These are phyloP conservation scores for Penicillium palitans DNA, from an alignment of 2,329 filamentous ascomycete genomes.

Conservation along the genomic window DNA sequence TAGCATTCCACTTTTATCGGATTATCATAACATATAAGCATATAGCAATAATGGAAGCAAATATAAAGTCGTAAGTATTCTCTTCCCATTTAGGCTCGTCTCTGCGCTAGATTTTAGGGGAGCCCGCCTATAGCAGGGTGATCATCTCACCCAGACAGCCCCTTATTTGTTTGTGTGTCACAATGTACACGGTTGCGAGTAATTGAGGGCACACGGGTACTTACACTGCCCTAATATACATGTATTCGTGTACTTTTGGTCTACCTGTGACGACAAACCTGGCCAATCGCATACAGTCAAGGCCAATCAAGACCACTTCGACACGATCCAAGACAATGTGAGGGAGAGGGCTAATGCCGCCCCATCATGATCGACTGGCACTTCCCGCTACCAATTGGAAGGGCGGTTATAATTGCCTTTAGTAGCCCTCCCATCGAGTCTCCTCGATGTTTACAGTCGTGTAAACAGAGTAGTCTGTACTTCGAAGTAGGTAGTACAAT, in stretches of 20 bases:
- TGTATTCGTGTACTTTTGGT: neutral
- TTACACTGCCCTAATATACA: neutral
- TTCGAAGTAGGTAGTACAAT: neutral
- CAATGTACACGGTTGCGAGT: slow-evolving; percentile 8
- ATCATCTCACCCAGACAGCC: neutral
- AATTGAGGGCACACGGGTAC: slow-evolving; percentile 1
- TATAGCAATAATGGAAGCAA: neutral
- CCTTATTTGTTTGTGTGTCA: slow-evolving; percentile 13
- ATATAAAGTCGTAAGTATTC: neutral
- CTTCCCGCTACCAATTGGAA: neutral
- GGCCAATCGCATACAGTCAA: neutral
- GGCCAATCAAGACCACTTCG: slow-evolving; percentile 1
- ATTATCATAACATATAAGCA: neutral
- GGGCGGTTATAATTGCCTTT: neutral
- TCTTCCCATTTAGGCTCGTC: neutral
- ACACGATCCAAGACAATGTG: neutral
- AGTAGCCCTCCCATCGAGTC: neutral
- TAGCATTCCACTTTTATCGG: slow-evolving; percentile 1
- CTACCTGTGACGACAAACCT: neutral
- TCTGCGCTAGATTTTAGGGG: slow-evolving; percentile 1
- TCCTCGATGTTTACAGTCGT: neutral
- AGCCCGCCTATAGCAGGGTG: neutral
- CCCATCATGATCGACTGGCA: slow-evolving; percentile 1
- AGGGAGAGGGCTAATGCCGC: neutral
- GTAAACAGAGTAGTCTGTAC: neutral